Base-by-base conservation (phyloP, 1,284 basidiomycete genomes). In the Fomitopsis schrenkii region DNA sequence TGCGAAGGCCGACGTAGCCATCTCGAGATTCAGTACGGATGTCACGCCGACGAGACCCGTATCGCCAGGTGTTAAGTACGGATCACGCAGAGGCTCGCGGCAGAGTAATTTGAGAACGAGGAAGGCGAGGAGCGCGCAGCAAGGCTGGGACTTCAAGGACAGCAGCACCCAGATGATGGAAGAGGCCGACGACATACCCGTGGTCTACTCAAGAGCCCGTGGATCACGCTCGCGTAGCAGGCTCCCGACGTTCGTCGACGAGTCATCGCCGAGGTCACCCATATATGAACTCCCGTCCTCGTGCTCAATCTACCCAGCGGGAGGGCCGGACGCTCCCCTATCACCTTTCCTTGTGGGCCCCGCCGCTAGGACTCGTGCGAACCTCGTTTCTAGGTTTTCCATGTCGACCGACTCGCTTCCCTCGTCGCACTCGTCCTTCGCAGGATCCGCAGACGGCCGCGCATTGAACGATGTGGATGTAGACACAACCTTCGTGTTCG, bases 1-100 rank as follows among this genome's bases (percentile, higher is more conserved):
- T 55, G 68, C 67, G 58, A 72, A 73, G 63, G 65, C 63, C 12
- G 69, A 71, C 14, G 68, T 71, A 17, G 56, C 60, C 8, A 50
- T 66, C 19, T 40, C 30, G 30, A 53, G 50, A 48, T 28, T 35
- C 22, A 41, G 45, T 17, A 44, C 26, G 53, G 59, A 54, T 22
- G 46, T 45, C 17, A 60, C 59, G 30, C 59, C 59, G 14, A 40
- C 38, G 44, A 54, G 48, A 19, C 52, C 58, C 17, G 44, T 44
- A 15, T 36, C 42, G 28, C 46, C 52, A 6, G n/a, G 17, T 17
- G n/a, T 19, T 7, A 53, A 53, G 58, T 33, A 53, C 38, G 46
- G 33, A 12, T 54, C 52, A 36, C 52, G 52, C 52, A 54, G 52
- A 38, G 52, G 52, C 52, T 54, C 52, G n/a, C 33, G 52, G n/a